phyloP scores from a whole-genome alignment of 371 early-diverging fungal genomes.

The Chytridiales sp. region DNA sequence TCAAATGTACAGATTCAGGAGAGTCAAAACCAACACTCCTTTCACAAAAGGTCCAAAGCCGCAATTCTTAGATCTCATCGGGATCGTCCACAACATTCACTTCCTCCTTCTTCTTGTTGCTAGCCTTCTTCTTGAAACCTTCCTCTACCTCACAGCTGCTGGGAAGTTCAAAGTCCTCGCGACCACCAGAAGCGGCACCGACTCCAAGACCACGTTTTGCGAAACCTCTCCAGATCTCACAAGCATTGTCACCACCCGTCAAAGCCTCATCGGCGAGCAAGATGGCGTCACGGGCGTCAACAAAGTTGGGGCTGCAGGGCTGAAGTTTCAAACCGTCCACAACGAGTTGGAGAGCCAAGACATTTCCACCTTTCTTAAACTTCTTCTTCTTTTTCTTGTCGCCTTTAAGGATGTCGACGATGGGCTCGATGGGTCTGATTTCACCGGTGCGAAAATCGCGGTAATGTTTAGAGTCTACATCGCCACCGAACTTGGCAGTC shows the following conservation, averaged over 20 bases:
- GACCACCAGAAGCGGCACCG: conserved; percentile 25
- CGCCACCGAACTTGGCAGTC: neutral
- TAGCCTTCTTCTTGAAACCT: neutral
- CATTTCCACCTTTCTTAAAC: conserved; percentile 73
- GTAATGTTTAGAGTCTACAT: conserved; percentile 16
- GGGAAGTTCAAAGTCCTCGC: conserved; percentile 32
- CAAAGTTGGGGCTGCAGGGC: conserved; percentile 87
- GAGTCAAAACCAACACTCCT: no score
- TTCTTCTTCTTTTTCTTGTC: neutral
- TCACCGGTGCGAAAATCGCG: conserved; percentile 29
- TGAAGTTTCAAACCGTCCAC: conserved; percentile 92
- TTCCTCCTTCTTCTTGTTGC: no score
- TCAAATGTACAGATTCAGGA: no score
- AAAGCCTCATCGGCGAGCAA: conserved; percentile 76
- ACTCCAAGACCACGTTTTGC: conserved; percentile 89
- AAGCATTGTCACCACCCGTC: conserved; percentile 77
- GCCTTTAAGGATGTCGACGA: neutral
- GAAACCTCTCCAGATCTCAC: conserved; percentile 87
- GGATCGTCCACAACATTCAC: no score
- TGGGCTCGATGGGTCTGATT: conserved; percentile 4
- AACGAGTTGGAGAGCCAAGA: conserved; percentile 81
- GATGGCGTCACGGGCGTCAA: conserved; percentile 93
- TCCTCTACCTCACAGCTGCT: conserved; percentile 14
- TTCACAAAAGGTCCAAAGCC: no score
- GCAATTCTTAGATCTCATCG: no score